phyloP scores from a whole-genome alignment of 805 yeast genomes.

The Schwanniomyces sp. region DNA sequence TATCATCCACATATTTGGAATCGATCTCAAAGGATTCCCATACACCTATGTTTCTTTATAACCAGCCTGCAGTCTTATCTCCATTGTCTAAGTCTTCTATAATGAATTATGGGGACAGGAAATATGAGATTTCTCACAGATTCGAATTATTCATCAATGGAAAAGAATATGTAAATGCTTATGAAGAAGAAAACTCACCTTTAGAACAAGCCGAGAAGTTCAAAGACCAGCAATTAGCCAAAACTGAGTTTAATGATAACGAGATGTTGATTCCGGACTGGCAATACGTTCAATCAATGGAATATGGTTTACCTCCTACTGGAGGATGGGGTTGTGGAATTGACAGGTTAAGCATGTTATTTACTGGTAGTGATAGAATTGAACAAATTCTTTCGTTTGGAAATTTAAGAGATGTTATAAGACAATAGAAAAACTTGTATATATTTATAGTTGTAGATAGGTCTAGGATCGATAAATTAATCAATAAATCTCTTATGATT shows the following conservation, averaged over 20 bases:
- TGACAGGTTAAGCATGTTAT: conserved; percentile 81
- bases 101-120: conserved; percentile 23
- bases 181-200: conserved; percentile 95
- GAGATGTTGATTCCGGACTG: conserved; percentile 74
- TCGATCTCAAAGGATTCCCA: conserved; percentile 45
- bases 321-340: conserved; percentile 98
- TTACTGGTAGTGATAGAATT: conserved; percentile 64
- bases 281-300: conserved; percentile 72
- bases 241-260: conserved; percentile 48
- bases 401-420: conserved; percentile 63
- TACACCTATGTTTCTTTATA: conserved; percentile 70
- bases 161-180: conserved; percentile 84
- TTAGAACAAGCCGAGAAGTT: conserved; percentile 66
- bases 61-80: conserved; percentile 83
- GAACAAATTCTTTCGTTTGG: conserved; percentile 80
- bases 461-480: not conserved
- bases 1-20: conserved; percentile 65
- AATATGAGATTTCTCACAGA: conserved; percentile 55
- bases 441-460: not conserved
- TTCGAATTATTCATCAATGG: conserved; percentile 85
- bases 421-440: conserved; percentile 41
- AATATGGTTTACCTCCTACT: conserved; percentile 95
- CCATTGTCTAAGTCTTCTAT: conserved; percentile 77
- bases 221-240: conserved; percentile 51
- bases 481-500: not conserved